Percentiles rank a stretch among this genome's conserved stretches.
Evolutionary conservation across 441 rosid genomes (phyloP).

Genomic region (Cnidoscolus chayamansa): DNA sequence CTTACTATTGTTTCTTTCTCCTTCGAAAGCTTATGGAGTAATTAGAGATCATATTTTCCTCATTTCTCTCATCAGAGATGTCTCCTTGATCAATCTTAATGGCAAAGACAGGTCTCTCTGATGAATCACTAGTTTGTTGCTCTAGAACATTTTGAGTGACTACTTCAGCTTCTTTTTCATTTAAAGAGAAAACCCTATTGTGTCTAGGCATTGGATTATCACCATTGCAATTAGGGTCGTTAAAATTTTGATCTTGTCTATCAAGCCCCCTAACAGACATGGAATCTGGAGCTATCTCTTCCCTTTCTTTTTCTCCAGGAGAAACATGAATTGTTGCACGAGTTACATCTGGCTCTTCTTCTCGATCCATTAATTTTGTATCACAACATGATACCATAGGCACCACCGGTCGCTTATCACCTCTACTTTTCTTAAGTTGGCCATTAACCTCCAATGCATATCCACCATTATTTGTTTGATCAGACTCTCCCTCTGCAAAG

Average conservation of each 20-base stretch:
- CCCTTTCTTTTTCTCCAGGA: constrained; percentile 22
- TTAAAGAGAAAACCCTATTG: constrained; percentile 7
- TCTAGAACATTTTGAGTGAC: constrained; percentile 20
- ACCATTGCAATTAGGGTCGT: constrained; percentile 6
- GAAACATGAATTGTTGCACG: constrained; percentile 1
- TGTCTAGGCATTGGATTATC: constrained; percentile 16
- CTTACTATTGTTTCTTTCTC: constrained; percentile 32
- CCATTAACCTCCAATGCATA: constrained; percentile 14
- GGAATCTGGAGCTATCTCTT: constrained; percentile 14
- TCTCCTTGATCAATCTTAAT: constrained; percentile 26
- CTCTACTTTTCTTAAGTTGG: constrained; percentile 15
- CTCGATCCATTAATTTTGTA: constrained; percentile 19
- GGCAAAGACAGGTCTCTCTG: constrained; percentile 22
- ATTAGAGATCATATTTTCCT: constrained; percentile 24
- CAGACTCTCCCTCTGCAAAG: constrained; percentile 17
- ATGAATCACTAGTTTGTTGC: constrained; percentile 18
- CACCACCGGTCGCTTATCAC: constrained; percentile 20
- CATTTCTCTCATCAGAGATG: constrained; percentile 26
- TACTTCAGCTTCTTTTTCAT: constrained; percentile 24
- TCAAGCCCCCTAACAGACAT: constrained; percentile 22
- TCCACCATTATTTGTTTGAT: constrained; percentile 16
- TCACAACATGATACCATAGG: constrained; percentile 22
- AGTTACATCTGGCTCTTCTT: constrained; percentile 17
- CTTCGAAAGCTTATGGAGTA: constrained; percentile 28
- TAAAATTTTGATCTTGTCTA: constrained; percentile 18